These are phyloP conservation scores for Euclidium syriacum DNA, from an alignment of 345 rosid species.

Conservation along the genomic window DNA sequence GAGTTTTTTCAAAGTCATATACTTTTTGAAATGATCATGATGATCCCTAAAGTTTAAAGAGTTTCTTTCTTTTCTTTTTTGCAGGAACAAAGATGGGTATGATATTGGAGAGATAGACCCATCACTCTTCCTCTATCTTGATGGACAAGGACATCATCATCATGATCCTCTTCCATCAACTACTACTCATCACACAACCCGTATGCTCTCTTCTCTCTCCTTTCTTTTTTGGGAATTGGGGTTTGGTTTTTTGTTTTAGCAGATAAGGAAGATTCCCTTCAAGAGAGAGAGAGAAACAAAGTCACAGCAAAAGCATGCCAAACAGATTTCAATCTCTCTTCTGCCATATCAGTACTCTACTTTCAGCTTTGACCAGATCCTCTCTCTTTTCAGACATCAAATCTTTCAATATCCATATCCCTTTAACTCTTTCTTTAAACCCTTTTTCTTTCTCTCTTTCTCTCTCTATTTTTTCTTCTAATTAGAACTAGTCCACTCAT, in stretches of 20 bases:
- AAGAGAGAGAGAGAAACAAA: slow-evolving; percentile 25
- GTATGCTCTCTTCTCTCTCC: slow-evolving; percentile 38
- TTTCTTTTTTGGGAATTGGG: slow-evolving; percentile 15
- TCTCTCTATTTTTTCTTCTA: slow-evolving; percentile 18
- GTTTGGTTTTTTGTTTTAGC: slow-evolving; percentile 22
- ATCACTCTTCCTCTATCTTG: slow-evolving; percentile 88
- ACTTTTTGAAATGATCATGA: neutral
- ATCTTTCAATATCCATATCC: slow-evolving; percentile 20
- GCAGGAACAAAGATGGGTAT: slow-evolving; percentile 46
- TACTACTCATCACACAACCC: slow-evolving; percentile 50
- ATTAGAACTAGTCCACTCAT: slow-evolving; percentile 20
- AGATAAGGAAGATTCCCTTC: slow-evolving; percentile 19
- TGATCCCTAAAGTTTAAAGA: neutral
- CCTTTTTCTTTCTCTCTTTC: slow-evolving; percentile 30
- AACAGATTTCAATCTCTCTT: slow-evolving; percentile 39
- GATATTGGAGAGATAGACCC: slow-evolving; percentile 93
- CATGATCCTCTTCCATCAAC: slow-evolving; percentile 35
- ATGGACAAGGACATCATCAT: slow-evolving; percentile 68
- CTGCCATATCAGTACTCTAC: slow-evolving; percentile 40
- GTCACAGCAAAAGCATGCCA: slow-evolving; percentile 63
- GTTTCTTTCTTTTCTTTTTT: neutral
- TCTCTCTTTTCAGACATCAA: slow-evolving; percentile 34
- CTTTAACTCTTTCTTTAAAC: slow-evolving; percentile 21
- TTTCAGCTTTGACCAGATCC: slow-evolving; percentile 71
- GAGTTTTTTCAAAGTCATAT: neutral